Base-by-base conservation (phyloP, 306 rosid species). In the Potentilla sterilis region DNA sequence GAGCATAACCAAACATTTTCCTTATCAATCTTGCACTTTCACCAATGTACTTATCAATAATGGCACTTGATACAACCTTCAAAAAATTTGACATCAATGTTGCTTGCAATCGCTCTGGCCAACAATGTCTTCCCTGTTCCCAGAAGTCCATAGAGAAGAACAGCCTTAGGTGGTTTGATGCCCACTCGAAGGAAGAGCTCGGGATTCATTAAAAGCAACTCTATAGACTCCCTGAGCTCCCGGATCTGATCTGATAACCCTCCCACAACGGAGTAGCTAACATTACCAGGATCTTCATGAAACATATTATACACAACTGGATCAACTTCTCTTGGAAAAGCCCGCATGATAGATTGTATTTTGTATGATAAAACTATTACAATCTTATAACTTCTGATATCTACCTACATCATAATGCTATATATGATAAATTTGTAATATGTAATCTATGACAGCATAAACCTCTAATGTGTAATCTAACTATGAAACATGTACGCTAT, bases 61-160 rank as follows among this genome's bases (percentile, higher is more conserved):
- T 92, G 79, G 97, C 93, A 83, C 98, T 95, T 61, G 98, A 90
- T 73, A 92, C 98, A 79, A 95, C 98, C 96, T 92, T 95, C 52
- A 92, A 78, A 84, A 95, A 95, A 85, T 88, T 90, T 32, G 97
- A 28, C 96, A 80, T 90, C 96, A 54, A 90, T 89, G 77, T 92
- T 90, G 67, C 97, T 92, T 46, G 97, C 96, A 83, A 89, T 93
- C 24, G 96, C 98, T 81, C 97, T 87, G 13, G 97, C 94, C 32
- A 91, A 86, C 78, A 91, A 69, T 41, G 98, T 93, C 86, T 93
- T 91, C 38, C 96, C 98, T n/a, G 98, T 93, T 65, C 97, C 97
- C 40, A 97, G 93, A 84, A 93, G 97, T 48, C 98, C 97, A 73
- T 28, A 93, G 32, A 91, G 97, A 70, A 93, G 93, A 81, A 93